Conservation (phyloP, 225 moss, liverwort and hornwort genomes). For the Pseudoscleropodium purum region DNA sequence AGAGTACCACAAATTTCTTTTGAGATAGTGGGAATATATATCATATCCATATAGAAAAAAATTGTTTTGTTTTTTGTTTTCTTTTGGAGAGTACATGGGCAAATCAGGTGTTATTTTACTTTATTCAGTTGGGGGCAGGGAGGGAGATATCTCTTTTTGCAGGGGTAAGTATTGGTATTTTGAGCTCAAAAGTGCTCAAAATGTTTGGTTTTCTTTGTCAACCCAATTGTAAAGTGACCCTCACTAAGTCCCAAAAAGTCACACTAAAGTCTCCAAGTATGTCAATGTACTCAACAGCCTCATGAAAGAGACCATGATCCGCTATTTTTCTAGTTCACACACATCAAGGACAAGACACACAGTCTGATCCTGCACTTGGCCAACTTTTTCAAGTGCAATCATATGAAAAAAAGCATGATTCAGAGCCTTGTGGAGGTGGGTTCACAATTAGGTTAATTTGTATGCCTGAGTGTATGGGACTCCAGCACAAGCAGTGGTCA, state of each 20-base stretch:
- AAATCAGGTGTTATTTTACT: too few species aligned
- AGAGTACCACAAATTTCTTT: too few species aligned
- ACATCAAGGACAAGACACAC: background rate
- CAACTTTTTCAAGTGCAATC: background rate
- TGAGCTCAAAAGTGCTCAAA: too few species aligned
- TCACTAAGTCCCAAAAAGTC: background rate
- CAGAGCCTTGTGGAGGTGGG: background rate
- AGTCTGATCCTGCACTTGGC: background rate
- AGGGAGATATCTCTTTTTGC: too few species aligned
- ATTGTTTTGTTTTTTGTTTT: too few species aligned
- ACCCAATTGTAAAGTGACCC: background rate
- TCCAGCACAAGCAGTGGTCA: background rate
- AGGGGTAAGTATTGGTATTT: too few species aligned
- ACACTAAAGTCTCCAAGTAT: background rate
- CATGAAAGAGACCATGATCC: background rate
- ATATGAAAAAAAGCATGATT: background rate
- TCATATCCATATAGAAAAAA: too few species aligned
- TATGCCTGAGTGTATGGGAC: background rate
- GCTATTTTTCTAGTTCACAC: background rate
- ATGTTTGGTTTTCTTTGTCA: background rate
- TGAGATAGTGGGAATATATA: too few species aligned
- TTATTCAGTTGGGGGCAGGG: rapidly evolving
- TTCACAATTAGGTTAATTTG: background rate
- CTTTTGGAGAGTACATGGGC: too few species aligned
- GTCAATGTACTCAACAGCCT: background rate